Percentiles rank a stretch among this genome's conserved stretches.
Evolutionary conservation across 2,329 filamentous ascomycete species (phyloP).

Genomic region (Colletotrichum liaoningense): DNA sequence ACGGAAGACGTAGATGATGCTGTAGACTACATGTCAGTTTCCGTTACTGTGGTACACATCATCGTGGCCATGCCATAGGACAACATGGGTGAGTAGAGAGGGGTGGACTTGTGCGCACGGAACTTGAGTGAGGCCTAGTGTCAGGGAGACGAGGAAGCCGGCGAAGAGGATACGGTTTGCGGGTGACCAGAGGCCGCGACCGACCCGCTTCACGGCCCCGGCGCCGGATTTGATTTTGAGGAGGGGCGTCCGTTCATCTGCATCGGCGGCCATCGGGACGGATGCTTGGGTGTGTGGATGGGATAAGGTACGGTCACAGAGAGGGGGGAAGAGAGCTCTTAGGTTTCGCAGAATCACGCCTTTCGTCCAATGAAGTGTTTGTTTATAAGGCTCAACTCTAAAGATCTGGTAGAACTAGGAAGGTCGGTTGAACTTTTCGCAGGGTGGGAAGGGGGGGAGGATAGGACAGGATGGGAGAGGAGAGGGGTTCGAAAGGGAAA

Average conservation of each 20-base stretch:
- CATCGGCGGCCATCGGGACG: constrained; percentile 23
- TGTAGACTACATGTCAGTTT: constrained; percentile 34
- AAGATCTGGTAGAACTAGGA: constrained; percentile 20
- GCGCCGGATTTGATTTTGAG: constrained; percentile 32
- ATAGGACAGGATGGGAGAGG: neutral
- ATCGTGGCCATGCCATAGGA: too few relatives aligned
- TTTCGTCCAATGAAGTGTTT: neutral
- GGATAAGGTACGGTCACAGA: neutral
- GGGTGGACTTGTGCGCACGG: constrained; percentile 48
- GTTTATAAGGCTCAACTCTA: constrained; percentile 6
- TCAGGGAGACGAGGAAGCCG: constrained; percentile 68
- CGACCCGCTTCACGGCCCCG: constrained; percentile 35
- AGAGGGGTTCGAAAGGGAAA: neutral
- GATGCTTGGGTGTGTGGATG: neutral
- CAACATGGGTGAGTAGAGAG: neutral
- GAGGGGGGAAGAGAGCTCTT: neutral
- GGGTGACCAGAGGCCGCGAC: constrained; percentile 31
- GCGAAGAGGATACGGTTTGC: constrained; percentile 64
- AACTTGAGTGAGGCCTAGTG: constrained; percentile 62
- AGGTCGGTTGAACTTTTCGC: neutral
- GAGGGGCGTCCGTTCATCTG: constrained; percentile 33
- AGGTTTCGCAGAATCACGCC: neutral
- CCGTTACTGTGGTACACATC: neutral
- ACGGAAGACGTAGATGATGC: constrained; percentile 73
- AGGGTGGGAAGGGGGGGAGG: neutral